Percentiles rank a stretch among this genome's conserved stretches.
Conservation (phyloP, 805 yeast species). For the Sugiyamaella lignohabitans region DNA sequence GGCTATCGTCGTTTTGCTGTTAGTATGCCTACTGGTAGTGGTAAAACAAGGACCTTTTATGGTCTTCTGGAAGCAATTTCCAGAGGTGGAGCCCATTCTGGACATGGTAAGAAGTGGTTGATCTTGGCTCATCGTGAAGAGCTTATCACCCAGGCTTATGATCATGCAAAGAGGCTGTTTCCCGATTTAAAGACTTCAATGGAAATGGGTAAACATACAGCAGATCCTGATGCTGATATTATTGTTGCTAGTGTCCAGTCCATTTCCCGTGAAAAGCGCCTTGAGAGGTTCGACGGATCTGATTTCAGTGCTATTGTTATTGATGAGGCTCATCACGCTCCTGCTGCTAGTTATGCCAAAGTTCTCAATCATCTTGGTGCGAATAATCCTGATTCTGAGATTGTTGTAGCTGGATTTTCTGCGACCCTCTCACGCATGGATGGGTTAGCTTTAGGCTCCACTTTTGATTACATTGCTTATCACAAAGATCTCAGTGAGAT, state of each 20-base stretch:
- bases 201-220: constrained; percentile 58
- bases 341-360: constrained; percentile 57
- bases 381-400: constrained; percentile 33
- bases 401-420: constrained; percentile 73
- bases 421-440: constrained; percentile 85
- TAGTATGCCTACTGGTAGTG: constrained; percentile 84
- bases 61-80: not conserved
- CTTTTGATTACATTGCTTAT: constrained; percentile 68
- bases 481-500: constrained; percentile 59
- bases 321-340: constrained; percentile 93
- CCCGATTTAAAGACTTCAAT: constrained; percentile 52
- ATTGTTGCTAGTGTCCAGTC: constrained; percentile 75
- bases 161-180: constrained; percentile 39
- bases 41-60: constrained; percentile 50
- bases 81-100: not conserved
- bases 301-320: constrained; percentile 69
- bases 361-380: constrained; percentile 57
- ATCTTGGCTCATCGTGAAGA: constrained; percentile 80
- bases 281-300: constrained; percentile 47
- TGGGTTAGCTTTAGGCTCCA: constrained; percentile 47
- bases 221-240: constrained; percentile 48
- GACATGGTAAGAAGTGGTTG: constrained; percentile 27
- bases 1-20: constrained; percentile 64
- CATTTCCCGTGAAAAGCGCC: constrained; percentile 42
- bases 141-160: constrained; percentile 62